Base-by-base conservation (phyloP, 352 stramenopile species). In the Hyaloperonospora arabidopsidis region DNA sequence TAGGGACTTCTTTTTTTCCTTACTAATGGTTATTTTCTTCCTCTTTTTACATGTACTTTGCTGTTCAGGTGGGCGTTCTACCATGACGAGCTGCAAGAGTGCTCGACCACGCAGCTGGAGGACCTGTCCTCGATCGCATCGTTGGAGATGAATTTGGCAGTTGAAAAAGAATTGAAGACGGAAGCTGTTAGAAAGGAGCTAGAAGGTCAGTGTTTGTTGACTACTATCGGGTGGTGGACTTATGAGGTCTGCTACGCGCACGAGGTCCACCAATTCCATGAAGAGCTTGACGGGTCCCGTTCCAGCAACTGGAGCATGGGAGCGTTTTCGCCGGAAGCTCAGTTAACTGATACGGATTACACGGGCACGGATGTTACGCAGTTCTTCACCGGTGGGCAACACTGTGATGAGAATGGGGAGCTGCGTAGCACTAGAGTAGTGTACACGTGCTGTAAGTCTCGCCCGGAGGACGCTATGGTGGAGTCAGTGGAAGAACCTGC, bases 231-330 rank as follows among this genome's bases (percentile, higher is more conserved):
- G 5, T 93, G 84, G 84, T 93, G 84, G 84, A 83, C 79, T n/a
- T 93, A 93, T 56, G 63, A 91, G 52, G 54, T 91, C 1, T 93
- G 81, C 68, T 91, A 91, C 68, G 61, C 71, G 50, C 72, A 80
- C 44, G 84, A 93, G 49, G 79, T 93, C 29, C 81, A 79, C 2
- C 84, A 93, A 57, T 93, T 69, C 53, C 84, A 93, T 63, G 61
- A 91, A 64, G 84, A 93, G 47, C 32, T 63, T 0, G 84, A 91
- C 45, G 80, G 81, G 19, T 79, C 68, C 13, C 78, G 79, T 15
- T 58, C 79, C 18, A 87, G 65, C 44, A 80, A 93, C 52, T 93
- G 84, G 84, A 93, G 84, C 54, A 89, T 93, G 77, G 84, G 84
- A 5, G 61, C 77, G 1, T 91, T 72, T 48, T 71, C 82, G 2